Evolutionary conservation across 768 basidiomycete genomes (phyloP).

Genomic region (Leccinum uliginosum): DNA sequence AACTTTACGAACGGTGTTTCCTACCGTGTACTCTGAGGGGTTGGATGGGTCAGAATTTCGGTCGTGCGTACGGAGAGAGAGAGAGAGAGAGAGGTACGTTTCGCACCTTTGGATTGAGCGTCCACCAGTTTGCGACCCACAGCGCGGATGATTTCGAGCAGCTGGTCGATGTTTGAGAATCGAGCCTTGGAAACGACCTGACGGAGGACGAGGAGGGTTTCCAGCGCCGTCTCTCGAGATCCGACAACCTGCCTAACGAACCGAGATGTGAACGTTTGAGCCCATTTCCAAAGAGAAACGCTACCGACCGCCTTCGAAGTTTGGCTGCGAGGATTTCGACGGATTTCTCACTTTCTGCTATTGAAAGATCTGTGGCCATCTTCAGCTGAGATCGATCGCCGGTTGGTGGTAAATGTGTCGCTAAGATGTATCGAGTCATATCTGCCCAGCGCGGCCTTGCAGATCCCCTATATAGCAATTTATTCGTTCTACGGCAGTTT

Average conservation of each 20-base stretch:
- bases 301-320: constrained; percentile 64
- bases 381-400: not conserved
- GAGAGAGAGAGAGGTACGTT: not conserved
- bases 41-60: not conserved
- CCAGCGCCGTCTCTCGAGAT: constrained; percentile 82
- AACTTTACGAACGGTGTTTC: constrained; percentile 91
- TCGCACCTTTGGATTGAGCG: constrained; percentile 90
- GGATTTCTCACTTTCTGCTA: constrained; percentile 45
- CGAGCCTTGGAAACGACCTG: constrained; percentile 85
- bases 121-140: constrained; percentile 81
- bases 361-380: constrained; percentile 42
- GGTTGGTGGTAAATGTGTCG: not conserved
- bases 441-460: not conserved
- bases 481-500: not conserved
- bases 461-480: constrained; percentile 11
- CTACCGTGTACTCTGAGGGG: constrained; percentile 81
- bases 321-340: constrained; percentile 70
- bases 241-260: constrained; percentile 80
- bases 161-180: constrained; percentile 83
- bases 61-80: not conserved
- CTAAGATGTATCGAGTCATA: constrained; percentile 17
- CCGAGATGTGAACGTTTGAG: not conserved
- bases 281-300: not conserved
- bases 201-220: constrained; percentile 83
- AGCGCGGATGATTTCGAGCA: constrained; percentile 71